A percentile compares a stretch with the other conserved stretches of the same genome.
Evolutionary conservation across 306 rosid species (phyloP).

Genomic region (Mucuna pruriens): DNA sequence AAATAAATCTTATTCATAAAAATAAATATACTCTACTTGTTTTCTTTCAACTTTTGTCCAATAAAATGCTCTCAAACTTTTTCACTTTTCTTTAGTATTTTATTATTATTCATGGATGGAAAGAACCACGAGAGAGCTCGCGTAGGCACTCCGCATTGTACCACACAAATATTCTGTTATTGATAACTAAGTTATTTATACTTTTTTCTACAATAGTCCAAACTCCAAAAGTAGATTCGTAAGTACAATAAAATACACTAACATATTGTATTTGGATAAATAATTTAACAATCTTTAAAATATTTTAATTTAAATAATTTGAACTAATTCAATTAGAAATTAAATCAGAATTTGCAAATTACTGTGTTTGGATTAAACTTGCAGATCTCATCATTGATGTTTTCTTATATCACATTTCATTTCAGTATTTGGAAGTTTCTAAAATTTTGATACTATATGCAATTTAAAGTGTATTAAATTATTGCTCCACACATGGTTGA

Average conservation of each 20-base stretch:
- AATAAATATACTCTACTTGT: too few species aligned
- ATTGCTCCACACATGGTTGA: background rate
- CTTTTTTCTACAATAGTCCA: background rate
- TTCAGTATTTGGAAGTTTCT: background rate
- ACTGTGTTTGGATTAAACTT: background rate
- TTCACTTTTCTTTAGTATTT: background rate
- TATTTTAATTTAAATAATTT: too few species aligned
- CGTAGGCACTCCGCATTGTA: too few species aligned
- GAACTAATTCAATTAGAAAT: too few species aligned
- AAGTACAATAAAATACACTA: background rate
- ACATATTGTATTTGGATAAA: background rate
- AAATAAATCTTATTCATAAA: too few species aligned
- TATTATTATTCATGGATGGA: background rate
- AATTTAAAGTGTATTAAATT: background rate
- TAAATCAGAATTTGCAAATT: background rate
- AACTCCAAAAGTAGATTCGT: background rate
- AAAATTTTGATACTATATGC: background rate
- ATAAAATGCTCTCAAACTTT: too few species aligned
- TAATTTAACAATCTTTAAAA: background rate
- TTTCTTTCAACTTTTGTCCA: too few species aligned
- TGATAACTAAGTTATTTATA: too few species aligned
- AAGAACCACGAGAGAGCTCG: background rate
- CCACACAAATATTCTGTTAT: background rate
- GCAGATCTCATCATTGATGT: background rate
- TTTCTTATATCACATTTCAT: too few species aligned